Evolutionary conservation across 1,284 basidiomycete species (phyloP), one percentile per base, ranked within the genome.

Genomic region (Abortiporus biennis): DNA sequence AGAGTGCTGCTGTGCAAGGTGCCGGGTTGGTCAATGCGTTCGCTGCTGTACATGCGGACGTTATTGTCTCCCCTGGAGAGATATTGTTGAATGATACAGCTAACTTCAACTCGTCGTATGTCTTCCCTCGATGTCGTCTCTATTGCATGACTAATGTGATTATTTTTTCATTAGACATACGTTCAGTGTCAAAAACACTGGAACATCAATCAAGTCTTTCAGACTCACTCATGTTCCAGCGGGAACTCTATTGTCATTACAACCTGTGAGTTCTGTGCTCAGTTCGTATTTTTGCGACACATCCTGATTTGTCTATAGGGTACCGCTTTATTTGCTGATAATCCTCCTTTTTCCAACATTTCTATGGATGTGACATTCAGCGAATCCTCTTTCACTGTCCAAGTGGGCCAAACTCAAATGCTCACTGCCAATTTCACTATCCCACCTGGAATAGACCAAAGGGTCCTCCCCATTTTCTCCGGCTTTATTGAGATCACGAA

Each of bases 81-180:
- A 61, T 87, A 17, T 59, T 78, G 45, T 63, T 86, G 40, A 90
- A 87, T 57, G 85, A 87, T 58, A 87, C 85, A 1, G 71, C 74
- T 1, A 63, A 83, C 27, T 29, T 29, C 27, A 29, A 64, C 40
- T 53, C 61, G 39, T 40, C 53, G 63, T 79, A 62, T 57, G 67
- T 68, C 3, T n/a, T n/a, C n/a, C n/a, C n/a, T n/a, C n/a, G n/a
- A n/a, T 25, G 22, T 38, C 37, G 40, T 21, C 45, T 43, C 24
- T 36, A 46, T 37, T 11, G 33, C 49, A 12, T 13, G 31, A 16
- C 35, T 3, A 2, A 23, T 25, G 6, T 21, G 47, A n/a, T n/a
- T 25, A 24, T 38, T 15, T 3, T 11, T 29, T 24, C 41, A 21
- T 46, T n/a, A 75, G 72, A 13, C 72, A 76, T 47, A 66, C 56